phyloP scores from a whole-genome alignment of 2,329 filamentous ascomycete species.

The Seiridium unicorne region DNA sequence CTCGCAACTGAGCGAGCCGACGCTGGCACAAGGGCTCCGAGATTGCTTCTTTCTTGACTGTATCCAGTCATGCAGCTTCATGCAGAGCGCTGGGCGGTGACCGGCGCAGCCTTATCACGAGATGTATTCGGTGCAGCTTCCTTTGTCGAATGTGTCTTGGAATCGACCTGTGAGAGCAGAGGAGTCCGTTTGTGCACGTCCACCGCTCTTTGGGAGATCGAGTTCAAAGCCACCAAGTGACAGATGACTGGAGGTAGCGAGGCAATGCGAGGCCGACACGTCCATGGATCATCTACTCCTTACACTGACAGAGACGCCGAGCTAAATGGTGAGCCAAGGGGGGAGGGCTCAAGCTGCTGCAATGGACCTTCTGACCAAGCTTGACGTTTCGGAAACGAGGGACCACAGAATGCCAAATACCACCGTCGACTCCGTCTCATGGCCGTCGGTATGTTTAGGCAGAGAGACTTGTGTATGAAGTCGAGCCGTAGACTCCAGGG shows the following conservation, averaged over 20 bases:
- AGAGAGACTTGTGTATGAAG: constrained; percentile 22
- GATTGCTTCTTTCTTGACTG: constrained; percentile 36
- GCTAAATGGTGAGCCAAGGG: constrained; percentile 8
- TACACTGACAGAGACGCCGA: constrained; percentile 17
- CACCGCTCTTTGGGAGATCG: constrained; percentile 47
- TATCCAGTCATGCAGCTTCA: constrained; percentile 35
- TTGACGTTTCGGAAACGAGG: constrained; percentile 18
- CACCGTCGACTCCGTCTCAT: constrained; percentile 25
- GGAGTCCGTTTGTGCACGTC: constrained; percentile 44
- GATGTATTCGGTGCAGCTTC: constrained; percentile 40
- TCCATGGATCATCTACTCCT: constrained; percentile 14
- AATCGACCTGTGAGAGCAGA: constrained; percentile 43
- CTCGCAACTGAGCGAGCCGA: constrained; percentile 29
- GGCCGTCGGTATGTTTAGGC: constrained; percentile 22
- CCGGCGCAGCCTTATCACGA: constrained; percentile 29
- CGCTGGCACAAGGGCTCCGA: constrained; percentile 35
- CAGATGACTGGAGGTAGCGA: constrained; percentile 29
- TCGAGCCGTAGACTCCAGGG: constrained; percentile 22
- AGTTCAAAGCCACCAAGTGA: constrained; percentile 40
- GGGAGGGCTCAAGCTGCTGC: constrained; percentile 13
- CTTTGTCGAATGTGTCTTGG: constrained; percentile 50
- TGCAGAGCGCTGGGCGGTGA: constrained; percentile 35
- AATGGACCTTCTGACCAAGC: constrained; percentile 15
- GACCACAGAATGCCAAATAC: constrained; percentile 17
- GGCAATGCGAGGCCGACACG: constrained; percentile 16